phyloP scores from a whole-genome alignment of 176 grass and related monocot species.

The Miscanthus lutarioriparius region DNA sequence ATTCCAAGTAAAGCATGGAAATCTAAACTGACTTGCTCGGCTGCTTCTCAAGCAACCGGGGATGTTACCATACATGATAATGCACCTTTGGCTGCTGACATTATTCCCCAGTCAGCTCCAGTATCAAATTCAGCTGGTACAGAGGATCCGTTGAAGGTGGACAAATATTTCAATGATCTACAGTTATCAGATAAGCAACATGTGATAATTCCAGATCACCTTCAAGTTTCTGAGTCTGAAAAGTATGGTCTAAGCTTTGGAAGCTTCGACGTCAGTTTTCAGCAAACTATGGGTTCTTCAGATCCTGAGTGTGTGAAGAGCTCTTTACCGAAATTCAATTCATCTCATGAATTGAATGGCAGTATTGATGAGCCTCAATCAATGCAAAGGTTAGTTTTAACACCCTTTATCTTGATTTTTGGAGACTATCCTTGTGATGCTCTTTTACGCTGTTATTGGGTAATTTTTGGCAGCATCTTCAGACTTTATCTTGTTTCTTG shows the following conservation, averaged over 20 bases:
- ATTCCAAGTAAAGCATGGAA: conserved; percentile 93
- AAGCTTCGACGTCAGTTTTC: conserved; percentile 71
- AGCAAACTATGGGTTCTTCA: conserved; percentile 35
- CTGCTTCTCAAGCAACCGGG: conserved; percentile 47
- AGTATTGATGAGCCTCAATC: conserved; percentile 33
- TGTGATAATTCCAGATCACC: conserved; percentile 89
- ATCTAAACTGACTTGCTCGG: conserved; percentile 62
- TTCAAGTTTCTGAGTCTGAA: conserved; percentile 84
- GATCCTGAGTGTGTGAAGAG: conserved; percentile 47
- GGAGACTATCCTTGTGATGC: neutral
- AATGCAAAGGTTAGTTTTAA: conserved; percentile 2
- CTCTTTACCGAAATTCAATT: conserved; percentile 37
- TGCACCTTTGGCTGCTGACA: conserved; percentile 39
- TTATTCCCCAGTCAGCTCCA: conserved; percentile 41
- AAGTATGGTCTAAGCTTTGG: conserved; percentile 85
- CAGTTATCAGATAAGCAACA: conserved; percentile 62
- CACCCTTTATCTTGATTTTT: neutral
- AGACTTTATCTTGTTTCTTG: neutral
- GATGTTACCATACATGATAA: conserved; percentile 33
- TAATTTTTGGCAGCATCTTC: neutral
- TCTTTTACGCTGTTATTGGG: neutral
- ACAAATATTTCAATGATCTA: conserved; percentile 48
- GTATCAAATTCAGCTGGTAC: conserved; percentile 36
- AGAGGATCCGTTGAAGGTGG: conserved; percentile 39
- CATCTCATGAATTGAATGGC: conserved; percentile 41